phyloP scores from a whole-genome alignment of 1,284 basidiomycete genomes.

The Ceratobasidium sp. region DNA sequence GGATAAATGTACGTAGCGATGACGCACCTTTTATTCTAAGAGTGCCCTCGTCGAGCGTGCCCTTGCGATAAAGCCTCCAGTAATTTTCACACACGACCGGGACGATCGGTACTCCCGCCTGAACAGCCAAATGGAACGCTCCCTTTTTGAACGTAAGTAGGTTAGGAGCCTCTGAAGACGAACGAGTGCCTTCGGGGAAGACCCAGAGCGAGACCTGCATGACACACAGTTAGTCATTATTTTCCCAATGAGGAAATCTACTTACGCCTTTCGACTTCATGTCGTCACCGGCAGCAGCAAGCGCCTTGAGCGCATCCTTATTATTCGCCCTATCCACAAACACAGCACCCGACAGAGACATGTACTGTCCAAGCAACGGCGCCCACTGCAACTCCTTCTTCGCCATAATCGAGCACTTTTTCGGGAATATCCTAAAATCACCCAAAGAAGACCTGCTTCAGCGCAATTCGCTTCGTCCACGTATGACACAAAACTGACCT shows the following conservation, averaged over 20 bases:
- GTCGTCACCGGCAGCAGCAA: conserved; percentile 79
- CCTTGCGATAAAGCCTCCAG: conserved; percentile 82
- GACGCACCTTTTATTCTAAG: conserved; percentile 83
- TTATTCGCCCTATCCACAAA: conserved; percentile 92
- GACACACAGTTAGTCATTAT: conserved; percentile 18
- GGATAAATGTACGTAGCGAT: conserved; percentile 27
- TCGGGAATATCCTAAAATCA: conserved; percentile 79
- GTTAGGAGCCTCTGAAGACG: conserved; percentile 69
- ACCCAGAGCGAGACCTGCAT: conserved; percentile 82
- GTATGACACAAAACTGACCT: conserved; percentile 61
- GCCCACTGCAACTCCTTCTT: conserved; percentile 91
- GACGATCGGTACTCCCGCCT: conserved; percentile 87
- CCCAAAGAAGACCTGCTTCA: conserved; percentile 25
- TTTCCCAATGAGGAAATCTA: conserved; percentile 27
- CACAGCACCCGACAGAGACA: conserved; percentile 91
- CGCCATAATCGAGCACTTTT: conserved; percentile 87
- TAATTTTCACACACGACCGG: conserved; percentile 97
- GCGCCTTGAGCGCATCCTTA: conserved; percentile 75
- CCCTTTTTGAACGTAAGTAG: conserved; percentile 97
- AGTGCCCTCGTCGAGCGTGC: conserved; percentile 79
- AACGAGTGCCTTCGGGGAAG: conserved; percentile 93
- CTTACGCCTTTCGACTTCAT: conserved; percentile 75
- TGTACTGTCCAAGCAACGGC: conserved; percentile 90
- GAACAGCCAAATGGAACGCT: conserved; percentile 94
- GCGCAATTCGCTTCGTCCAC: background rate